A percentile compares a stretch with the other conserved stretches of the same genome.
Evolutionary conservation across 2,329 filamentous ascomycete species (phyloP).

Genomic region (Claviceps sp.): DNA sequence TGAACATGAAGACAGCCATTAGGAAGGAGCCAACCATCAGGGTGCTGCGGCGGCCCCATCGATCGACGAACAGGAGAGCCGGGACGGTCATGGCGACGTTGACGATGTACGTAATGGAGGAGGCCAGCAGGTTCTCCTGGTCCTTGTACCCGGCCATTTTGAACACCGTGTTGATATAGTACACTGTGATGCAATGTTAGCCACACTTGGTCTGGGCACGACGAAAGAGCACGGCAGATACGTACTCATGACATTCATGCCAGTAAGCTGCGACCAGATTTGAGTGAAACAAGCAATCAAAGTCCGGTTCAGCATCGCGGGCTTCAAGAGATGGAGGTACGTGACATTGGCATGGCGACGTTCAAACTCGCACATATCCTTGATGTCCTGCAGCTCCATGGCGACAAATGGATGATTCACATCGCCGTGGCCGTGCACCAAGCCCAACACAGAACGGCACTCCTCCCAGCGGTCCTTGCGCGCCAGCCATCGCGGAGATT

Average conservation of each 20-base stretch:
- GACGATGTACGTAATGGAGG: conserved; percentile 51
- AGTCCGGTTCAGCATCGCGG: conserved; percentile 46
- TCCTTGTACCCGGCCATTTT: conserved; percentile 25
- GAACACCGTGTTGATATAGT: conserved; percentile 41
- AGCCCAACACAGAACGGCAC: conserved; percentile 34
- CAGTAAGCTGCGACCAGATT: conserved; percentile 43
- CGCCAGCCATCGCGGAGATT: conserved; percentile 53
- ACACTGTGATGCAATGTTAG: conserved; percentile 27
- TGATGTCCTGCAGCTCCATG: conserved; percentile 59
- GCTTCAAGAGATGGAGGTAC: conserved; percentile 59
- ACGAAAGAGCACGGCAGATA: neutral
- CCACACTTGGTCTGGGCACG: too few relatives aligned
- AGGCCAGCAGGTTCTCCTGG: conserved; percentile 39
- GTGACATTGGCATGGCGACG: conserved; percentile 53
- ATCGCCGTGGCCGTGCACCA: conserved; percentile 56
- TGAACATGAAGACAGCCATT: conserved; percentile 48
- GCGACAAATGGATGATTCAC: conserved; percentile 49
- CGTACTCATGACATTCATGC: conserved; percentile 46
- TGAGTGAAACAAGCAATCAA: conserved; percentile 37
- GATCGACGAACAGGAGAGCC: conserved; percentile 61
- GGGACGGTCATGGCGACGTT: conserved; percentile 70
- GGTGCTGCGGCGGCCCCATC: conserved; percentile 59
- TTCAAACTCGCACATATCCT: conserved; percentile 61
- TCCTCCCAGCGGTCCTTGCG: conserved; percentile 47
- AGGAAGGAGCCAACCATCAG: conserved; percentile 52